phyloP scores from a whole-genome alignment of 108 stramenopile genomes.

The Chaetoceros tenuissimus region DNA sequence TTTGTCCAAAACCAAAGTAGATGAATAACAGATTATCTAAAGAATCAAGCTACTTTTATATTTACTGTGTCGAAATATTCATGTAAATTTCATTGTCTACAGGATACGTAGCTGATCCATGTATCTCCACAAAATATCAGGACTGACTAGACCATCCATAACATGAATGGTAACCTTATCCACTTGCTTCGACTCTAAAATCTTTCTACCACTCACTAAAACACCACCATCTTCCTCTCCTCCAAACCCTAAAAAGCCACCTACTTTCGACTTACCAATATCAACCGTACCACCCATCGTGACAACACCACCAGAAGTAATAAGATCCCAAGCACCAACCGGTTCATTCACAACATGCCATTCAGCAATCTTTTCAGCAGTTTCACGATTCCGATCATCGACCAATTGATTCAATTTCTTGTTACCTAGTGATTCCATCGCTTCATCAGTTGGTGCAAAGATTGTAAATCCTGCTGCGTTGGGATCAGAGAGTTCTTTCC shows the following conservation, averaged over 20 bases:
- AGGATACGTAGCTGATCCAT: conserved; percentile 70
- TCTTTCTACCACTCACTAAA: conserved; percentile 42
- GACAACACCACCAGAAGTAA: conserved; percentile 50
- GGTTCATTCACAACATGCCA: conserved; percentile 66
- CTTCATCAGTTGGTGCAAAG: conserved; percentile 61
- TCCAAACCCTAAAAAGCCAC: conserved; percentile 67
- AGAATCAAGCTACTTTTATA: no score
- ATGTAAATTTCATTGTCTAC: no score
- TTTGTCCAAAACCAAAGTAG: conserved; percentile 32
- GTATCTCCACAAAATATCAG: conserved; percentile 64
- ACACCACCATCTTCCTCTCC: conserved; percentile 72
- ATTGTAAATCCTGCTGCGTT: conserved; percentile 45
- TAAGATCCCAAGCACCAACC: conserved; percentile 40
- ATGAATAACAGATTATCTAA: no score
- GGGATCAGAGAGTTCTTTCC: conserved; percentile 25
- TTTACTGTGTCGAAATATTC: no score
- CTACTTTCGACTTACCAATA: conserved; percentile 41
- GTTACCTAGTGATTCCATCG: conserved; percentile 52
- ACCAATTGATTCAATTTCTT: conserved; percentile 41
- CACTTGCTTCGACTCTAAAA: conserved; percentile 41
- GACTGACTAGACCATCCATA: conserved; percentile 59
- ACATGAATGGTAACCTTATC: conserved; percentile 55
- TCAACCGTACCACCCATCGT: conserved; percentile 61
- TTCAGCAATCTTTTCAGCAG: conserved; percentile 52
- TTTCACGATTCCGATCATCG: conserved; percentile 70